These are phyloP conservation scores for Pseudogymnoascus verrucosus DNA, from an alignment of 2,329 filamentous ascomycete genomes.

Conservation along the genomic window DNA sequence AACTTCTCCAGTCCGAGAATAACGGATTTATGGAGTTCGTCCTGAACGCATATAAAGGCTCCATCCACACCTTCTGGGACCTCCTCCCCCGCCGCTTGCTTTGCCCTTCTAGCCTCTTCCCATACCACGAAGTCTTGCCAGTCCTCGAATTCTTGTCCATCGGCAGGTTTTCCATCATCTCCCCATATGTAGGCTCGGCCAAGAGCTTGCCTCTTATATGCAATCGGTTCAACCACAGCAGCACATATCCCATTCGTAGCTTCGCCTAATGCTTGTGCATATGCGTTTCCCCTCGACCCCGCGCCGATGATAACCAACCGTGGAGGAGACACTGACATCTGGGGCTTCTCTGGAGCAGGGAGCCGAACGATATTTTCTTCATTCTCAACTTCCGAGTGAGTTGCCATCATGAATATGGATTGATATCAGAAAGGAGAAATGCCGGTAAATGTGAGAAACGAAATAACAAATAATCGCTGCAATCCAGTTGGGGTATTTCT, in stretches of 20 bases:
- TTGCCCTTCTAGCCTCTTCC: constrained; percentile 54
- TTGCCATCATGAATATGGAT: constrained; percentile 9
- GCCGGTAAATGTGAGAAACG: background rate
- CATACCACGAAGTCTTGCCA: constrained; percentile 73
- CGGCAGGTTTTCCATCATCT: constrained; percentile 32
- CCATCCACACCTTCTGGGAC: constrained; percentile 40
- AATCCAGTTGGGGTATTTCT: background rate
- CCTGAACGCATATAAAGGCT: constrained; percentile 67
- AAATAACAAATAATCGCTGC: background rate
- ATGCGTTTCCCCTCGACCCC: constrained; percentile 68
- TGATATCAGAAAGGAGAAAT: background rate
- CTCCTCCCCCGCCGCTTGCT: constrained; percentile 39
- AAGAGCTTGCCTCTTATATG: constrained; percentile 66
- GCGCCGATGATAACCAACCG: constrained; percentile 76
- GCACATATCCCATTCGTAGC: constrained; percentile 61
- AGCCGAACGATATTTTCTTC: constrained; percentile 15
- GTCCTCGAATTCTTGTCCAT: constrained; percentile 61
- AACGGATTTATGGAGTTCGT: constrained; percentile 81
- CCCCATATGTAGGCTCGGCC: constrained; percentile 69
- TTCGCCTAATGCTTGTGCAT: constrained; percentile 59
- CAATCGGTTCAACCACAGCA: constrained; percentile 73
- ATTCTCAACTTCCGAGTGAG: constrained; percentile 10
- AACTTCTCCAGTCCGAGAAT: constrained; percentile 63
- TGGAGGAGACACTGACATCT: constrained; percentile 39
- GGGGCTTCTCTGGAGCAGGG: constrained; percentile 22